A percentile compares a stretch with the other conserved stretches of the same genome.
phyloP scores from a whole-genome alignment of 139 green algal species.

The Parachlorella kessleri region DNA sequence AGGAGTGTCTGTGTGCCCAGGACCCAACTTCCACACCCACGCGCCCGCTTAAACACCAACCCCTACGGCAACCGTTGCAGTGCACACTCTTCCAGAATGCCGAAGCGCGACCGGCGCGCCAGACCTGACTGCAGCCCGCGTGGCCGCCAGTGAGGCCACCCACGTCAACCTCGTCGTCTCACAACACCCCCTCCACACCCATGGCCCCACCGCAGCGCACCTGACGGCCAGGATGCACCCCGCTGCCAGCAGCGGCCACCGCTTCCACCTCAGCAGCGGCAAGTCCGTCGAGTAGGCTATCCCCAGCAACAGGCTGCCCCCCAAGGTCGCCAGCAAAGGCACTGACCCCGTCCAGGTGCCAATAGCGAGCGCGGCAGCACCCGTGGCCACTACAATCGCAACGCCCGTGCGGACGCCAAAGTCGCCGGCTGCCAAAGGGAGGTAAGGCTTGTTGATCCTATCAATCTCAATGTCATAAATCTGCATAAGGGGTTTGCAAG shows the following conservation, averaged over 20 bases:
- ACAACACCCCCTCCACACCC: no score
- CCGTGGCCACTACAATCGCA: conserved; percentile 21
- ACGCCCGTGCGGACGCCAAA: conserved; percentile 59
- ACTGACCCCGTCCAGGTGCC: conserved; percentile 43
- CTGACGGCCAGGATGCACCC: conserved; percentile 84
- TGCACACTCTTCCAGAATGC: no score
- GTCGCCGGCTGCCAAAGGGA: conserved; percentile 91
- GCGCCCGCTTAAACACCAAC: no score
- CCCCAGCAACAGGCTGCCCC: conserved; percentile 77
- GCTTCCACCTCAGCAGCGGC: conserved; percentile 93
- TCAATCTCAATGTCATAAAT: conserved; percentile 48
- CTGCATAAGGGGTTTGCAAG: no score
- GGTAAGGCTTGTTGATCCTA: conserved; percentile 97
- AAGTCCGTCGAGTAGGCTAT: conserved; percentile 87
- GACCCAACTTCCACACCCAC: no score
- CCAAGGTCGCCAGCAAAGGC: conserved; percentile 79
- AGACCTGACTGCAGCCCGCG: no score
- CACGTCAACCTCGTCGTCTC: no score
- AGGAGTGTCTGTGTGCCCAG: no score
- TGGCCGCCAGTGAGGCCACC: no score
- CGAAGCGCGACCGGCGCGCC: no score
- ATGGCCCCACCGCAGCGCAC: no score
- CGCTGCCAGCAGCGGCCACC: conserved; percentile 79
- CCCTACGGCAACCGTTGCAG: no score
- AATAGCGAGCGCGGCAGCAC: conserved; percentile 36